These are phyloP conservation scores for Auriscalpium orientale DNA, from an alignment of 768 basidiomycete genomes.

Conservation along the genomic window DNA sequence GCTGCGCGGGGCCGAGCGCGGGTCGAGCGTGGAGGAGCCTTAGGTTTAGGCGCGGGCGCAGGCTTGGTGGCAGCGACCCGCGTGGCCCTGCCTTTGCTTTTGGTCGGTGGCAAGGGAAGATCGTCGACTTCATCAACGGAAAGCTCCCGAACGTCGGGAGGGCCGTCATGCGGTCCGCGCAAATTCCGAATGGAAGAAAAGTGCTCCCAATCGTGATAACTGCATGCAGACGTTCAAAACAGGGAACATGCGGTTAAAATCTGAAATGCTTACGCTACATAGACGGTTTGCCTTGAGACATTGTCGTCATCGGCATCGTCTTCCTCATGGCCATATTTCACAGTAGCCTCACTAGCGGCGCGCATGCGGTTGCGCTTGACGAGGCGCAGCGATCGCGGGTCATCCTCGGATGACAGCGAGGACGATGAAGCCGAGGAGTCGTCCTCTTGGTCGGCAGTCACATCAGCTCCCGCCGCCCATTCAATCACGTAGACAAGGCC, in stretches of 20 bases:
- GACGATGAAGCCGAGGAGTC: constrained; percentile 17
- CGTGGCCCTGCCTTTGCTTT: constrained; percentile 19
- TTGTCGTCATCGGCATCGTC: constrained; percentile 21
- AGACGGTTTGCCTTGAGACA: constrained; percentile 40
- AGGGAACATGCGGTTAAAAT: constrained; percentile 3
- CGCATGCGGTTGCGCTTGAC: constrained; percentile 32
- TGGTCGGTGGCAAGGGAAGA: constrained; percentile 23
- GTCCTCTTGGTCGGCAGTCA: constrained; percentile 14
- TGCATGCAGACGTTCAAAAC: constrained; percentile 22
- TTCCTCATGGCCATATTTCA: constrained; percentile 4
- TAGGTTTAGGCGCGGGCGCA: constrained; percentile 9
- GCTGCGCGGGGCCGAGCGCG: not conserved
- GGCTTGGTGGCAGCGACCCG: constrained; percentile 9
- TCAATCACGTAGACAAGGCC: constrained; percentile 88
- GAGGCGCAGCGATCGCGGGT: constrained; percentile 38
- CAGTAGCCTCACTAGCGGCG: constrained; percentile 3
- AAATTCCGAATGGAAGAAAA: constrained; percentile 90
- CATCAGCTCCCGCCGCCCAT: constrained; percentile 57
- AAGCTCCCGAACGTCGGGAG: constrained; percentile 55
- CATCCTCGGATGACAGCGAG: constrained; percentile 20
- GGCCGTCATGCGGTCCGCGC: constrained; percentile 72
- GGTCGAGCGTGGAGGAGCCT: not conserved
- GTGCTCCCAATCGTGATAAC: constrained; percentile 93
- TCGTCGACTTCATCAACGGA: constrained; percentile 26
- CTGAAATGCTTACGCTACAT: constrained; percentile 70